Base-by-base conservation (phyloP, 768 basidiomycete species). In the Porpolomopsis calyptriformis region DNA sequence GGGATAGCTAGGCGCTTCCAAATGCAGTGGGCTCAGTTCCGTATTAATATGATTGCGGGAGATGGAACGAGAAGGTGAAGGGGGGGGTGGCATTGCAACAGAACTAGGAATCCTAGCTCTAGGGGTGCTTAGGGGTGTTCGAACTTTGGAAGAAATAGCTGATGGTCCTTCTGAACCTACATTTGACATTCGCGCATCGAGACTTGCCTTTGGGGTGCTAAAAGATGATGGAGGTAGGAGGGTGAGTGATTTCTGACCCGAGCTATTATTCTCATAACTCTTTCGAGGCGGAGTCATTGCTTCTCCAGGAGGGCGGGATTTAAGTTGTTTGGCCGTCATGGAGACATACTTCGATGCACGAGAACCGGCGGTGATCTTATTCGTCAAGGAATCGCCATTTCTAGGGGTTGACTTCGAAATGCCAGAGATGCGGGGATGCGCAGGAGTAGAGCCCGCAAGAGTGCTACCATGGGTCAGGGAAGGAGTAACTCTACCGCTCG, bases 301-400 rank as follows among this genome's bases (percentile, higher is more conserved):
- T 26, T 56, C 45, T 37, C 49, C 52, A 37, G 55, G 50, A 47
- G 64, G 64, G 42, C 73, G 74, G 19, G 69, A 73, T 57, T 61
- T 77, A 49, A 93, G 72, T 53, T 90, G 85, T 57, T 82, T 78
- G 0, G 89, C 89, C 1, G 87, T 92, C 76, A 91, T 78, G 12
- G 80, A 78, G 25, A 83, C 69, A 58, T 91, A 92, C 60, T 82
- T 85, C 35, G 85, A 83, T 8, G 90, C 89, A 37, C 90, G 71
- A 2, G 88, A 88, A 2, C 89, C 89, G 4, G 79, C 80, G 2
- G 89, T 88, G 48, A 92, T 80, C 53, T 67, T 65, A 57, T 67
- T 61, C 4, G 62, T 53, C 19, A 65, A 62, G 48, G 61, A 55
- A 45, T 68, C 46, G 43, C 60, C 52, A 49, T 62, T 62, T 10